These are phyloP conservation scores for Brassica nigra DNA, from an alignment of 345 rosid genomes.

Conservation along the genomic window DNA sequence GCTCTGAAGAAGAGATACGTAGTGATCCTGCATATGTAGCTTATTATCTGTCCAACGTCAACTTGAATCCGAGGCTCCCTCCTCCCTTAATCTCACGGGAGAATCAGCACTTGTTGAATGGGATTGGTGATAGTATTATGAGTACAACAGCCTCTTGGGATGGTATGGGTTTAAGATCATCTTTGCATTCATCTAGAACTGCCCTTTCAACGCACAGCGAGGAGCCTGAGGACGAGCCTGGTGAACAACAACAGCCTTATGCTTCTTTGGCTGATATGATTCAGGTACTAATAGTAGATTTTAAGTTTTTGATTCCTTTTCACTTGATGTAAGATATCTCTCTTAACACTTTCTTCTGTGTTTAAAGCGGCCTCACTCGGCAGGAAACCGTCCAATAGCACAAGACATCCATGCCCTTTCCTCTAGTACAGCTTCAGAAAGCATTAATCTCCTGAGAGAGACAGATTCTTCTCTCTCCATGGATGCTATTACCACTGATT, in stretches of 20 bases:
- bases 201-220: slow-evolving; percentile 74
- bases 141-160: slow-evolving; percentile 54
- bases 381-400: slow-evolving; percentile 18
- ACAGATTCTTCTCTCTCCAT: slow-evolving; percentile 38
- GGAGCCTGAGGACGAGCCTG: slow-evolving; percentile 77
- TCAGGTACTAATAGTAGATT: slow-evolving; percentile 59
- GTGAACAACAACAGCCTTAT: slow-evolving; percentile 44
- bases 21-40: slow-evolving; percentile 80
- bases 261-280: slow-evolving; percentile 64
- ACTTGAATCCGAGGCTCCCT: slow-evolving; percentile 91
- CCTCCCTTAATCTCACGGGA: slow-evolving; percentile 83
- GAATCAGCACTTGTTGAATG: slow-evolving; percentile 64
- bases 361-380: slow-evolving; percentile 71
- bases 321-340: slow-evolving; percentile 60
- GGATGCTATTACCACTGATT: slow-evolving; percentile 44
- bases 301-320: slow-evolving; percentile 4
- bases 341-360: slow-evolving; percentile 74
- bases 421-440: slow-evolving; percentile 50
- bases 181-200: slow-evolving; percentile 49
- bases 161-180: slow-evolving; percentile 49
- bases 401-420: slow-evolving; percentile 57
- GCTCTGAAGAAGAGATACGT: slow-evolving; percentile 74
- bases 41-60: slow-evolving; percentile 75
- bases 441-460: too few species aligned
- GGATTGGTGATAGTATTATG: slow-evolving; percentile 54